These are phyloP conservation scores for Euphorbia celastroides DNA, from an alignment of 441 rosid species.

Conservation along the genomic window DNA sequence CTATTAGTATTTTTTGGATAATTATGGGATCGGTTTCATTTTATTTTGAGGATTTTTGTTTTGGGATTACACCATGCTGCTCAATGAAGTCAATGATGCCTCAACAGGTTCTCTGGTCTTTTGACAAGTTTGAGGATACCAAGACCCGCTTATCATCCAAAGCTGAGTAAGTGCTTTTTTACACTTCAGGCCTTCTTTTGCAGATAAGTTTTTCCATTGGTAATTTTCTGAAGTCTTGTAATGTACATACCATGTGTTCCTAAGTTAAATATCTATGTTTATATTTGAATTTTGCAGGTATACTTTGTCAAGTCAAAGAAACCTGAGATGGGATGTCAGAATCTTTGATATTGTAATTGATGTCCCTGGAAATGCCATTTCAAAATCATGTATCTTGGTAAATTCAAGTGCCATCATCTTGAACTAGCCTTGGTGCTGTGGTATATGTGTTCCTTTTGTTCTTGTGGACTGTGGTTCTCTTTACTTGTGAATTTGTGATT, in stretches of 20 bases:
- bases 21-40: neutral
- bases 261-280: constrained; percentile 9
- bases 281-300: constrained; percentile 46
- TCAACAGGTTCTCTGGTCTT: constrained; percentile 67
- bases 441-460: neutral
- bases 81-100: neutral
- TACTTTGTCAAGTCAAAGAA: constrained; percentile 54
- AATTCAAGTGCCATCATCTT: constrained; percentile 12
- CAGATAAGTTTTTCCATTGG: neutral
- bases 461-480: neutral
- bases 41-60: neutral
- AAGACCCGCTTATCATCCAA: constrained; percentile 66
- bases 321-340: constrained; percentile 59
- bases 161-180: constrained; percentile 60
- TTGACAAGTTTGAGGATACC: constrained; percentile 62
- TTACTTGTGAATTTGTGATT: neutral
- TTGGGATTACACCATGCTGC: neutral
- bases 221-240: neutral
- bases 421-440: neutral
- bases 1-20: neutral
- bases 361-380: constrained; percentile 45
- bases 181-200: constrained; percentile 8
- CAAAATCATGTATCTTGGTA: constrained; percentile 66
- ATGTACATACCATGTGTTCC: neutral
- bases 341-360: constrained; percentile 40